Conservation (phyloP, 306 rosid species). For the Mucuna pruriens region DNA sequence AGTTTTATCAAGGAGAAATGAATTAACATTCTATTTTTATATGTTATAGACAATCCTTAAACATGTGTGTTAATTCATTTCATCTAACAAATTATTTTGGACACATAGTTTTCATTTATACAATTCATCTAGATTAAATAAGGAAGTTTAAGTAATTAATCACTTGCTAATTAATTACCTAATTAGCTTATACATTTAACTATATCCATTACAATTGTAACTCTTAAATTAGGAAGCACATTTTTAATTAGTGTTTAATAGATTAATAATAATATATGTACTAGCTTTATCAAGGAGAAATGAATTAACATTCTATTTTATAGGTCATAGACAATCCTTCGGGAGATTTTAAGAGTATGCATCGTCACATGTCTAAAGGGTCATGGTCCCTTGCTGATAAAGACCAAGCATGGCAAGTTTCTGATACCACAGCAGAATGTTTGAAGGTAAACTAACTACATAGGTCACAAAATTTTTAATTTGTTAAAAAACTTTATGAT, state of each 20-base stretch:
- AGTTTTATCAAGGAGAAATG: background rate
- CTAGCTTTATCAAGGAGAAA: background rate
- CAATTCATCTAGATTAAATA: no score
- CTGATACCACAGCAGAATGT: conserved; percentile 70
- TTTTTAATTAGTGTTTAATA: no score
- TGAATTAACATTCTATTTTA: background rate
- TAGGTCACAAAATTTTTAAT: background rate
- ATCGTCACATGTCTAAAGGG: conserved; percentile 70
- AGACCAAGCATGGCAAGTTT: conserved; percentile 83
- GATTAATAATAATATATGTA: no score
- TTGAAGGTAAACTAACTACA: conserved; percentile 48
- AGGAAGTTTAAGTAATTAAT: no score
- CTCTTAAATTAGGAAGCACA: no score
- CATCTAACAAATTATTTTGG: no score
- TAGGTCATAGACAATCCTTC: conserved; percentile 58
- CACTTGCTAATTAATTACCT: no score
- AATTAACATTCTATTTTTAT: background rate
- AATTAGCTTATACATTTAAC: no score
- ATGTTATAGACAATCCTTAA: conserved; percentile 60
- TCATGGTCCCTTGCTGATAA: conserved; percentile 73
- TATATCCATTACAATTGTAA: no score
- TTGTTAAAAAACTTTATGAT: background rate
- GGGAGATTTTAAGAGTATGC: conserved; percentile 59
- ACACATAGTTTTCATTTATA: no score
- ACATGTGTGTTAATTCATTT: no score